Evolutionary conservation across 805 yeast genomes (phyloP), one percentile per base, ranked within the genome.

Genomic region (Saccharomycopsis selenospora): DNA sequence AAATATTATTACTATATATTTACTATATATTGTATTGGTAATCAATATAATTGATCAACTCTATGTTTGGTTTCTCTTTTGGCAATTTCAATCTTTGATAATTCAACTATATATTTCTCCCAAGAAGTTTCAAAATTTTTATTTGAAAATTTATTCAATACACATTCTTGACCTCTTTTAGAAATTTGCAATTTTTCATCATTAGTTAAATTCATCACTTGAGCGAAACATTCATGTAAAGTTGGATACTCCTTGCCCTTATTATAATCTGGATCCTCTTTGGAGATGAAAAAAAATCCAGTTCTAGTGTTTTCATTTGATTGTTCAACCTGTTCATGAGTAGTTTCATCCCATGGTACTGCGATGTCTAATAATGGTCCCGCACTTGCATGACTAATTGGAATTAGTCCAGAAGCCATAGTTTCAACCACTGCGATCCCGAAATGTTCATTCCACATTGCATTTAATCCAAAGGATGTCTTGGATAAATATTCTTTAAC

Each of bases 381-480:
- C 0, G 96, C 99, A 46, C 95, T 84, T 3, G 95, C 95, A 65
- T 95, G 98, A 2, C 80, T 93, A 2, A 93, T 67, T 1, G 99
- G 97, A 14, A 93, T 77, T 24, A 84, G 73, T 0, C 97, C 98
- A 47, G 85, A 76, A 1, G 91, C 82, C 67, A 85, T 71, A 61
- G 89, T 87, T 64, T 93, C 99, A 5, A 93, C 99, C 3, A 93
- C 91, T 1, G 96, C 91, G 59, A 93, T 93, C 17, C 99, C 99
- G 64, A 93, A 93, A 68, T 93, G 99, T 68, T 93, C 99, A 66
- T 93, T 93, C 99, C 99, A 93, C 99, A 93, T 93, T 26, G 95
- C 89, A 59, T 93, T 91, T 36, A 93, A 69, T 3, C 99, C 99
- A 59, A 78, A 80, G 23, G 80, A 76, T 2, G 88, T 76, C 11